Evolutionary conservation across 768 basidiomycete species (phyloP).

Genomic region (Pulveroboletus frians): DNA sequence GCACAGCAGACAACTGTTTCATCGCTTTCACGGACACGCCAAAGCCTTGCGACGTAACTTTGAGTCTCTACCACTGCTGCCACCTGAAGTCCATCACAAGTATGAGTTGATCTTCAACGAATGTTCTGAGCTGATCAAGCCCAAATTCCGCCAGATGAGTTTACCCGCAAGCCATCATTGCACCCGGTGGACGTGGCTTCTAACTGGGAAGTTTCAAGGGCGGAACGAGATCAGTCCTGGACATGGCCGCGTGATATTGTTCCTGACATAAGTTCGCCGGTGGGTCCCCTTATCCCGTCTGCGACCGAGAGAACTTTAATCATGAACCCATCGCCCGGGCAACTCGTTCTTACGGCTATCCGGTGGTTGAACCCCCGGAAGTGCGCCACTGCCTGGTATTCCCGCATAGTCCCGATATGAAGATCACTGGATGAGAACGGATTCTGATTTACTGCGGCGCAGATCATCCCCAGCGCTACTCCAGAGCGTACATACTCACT

Average conservation of each 20-base stretch:
- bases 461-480: conserved; percentile 5
- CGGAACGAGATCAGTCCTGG: background rate
- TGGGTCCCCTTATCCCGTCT: background rate
- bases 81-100: too few relatives aligned
- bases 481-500: too few relatives aligned
- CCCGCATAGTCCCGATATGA: conserved; percentile 7
- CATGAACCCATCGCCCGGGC: background rate
- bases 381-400: conserved; percentile 1
- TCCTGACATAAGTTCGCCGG: background rate
- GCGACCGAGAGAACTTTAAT: background rate
- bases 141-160: too few relatives aligned
- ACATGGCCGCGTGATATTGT: background rate
- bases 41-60: too few relatives aligned
- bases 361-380: conserved; percentile 12
- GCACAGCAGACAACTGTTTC: too few relatives aligned
- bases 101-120: too few relatives aligned
- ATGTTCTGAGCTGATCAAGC: too few relatives aligned
- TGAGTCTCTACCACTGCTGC: too few relatives aligned
- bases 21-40: too few relatives aligned
- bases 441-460: conserved; percentile 8
- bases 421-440: conserved; percentile 2
- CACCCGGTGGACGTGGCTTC: too few relatives aligned
- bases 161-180: too few relatives aligned
- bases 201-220: background rate
- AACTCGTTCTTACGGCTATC: background rate